Percentiles rank a stretch among this genome's conserved stretches.
Conservation (phyloP, 2,329 filamentous ascomycete species). For the Coniochaeta sp. region DNA sequence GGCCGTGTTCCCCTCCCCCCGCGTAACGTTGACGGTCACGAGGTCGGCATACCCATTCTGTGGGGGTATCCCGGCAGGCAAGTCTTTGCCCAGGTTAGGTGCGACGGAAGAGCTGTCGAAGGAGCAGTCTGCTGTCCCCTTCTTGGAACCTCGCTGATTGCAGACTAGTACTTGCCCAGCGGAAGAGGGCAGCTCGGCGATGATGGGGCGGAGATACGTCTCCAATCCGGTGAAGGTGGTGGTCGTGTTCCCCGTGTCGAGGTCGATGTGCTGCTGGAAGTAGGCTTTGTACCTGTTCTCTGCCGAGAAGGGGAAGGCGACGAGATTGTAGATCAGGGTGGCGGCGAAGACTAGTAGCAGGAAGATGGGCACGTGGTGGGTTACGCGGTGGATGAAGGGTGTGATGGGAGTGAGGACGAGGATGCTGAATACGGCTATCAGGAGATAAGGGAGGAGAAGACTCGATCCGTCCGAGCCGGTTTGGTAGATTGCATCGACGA, state of each 20-base stretch:
- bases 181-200: conserved; percentile 64
- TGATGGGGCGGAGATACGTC: conserved; percentile 59
- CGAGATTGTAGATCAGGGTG: conserved; percentile 78
- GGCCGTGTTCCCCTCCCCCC: conserved; percentile 38
- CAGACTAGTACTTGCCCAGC: conserved; percentile 55
- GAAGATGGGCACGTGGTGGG: conserved; percentile 73
- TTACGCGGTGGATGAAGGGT: conserved; percentile 83
- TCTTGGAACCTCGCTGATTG: conserved; percentile 29
- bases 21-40: conserved; percentile 57
- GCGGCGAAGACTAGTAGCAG: conserved; percentile 65
- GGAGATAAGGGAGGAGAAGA: conserved; percentile 63
- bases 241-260: conserved; percentile 63
- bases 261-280: conserved; percentile 75
- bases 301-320: conserved; percentile 80
- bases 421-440: conserved; percentile 60
- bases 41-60: conserved; percentile 45
- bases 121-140: conserved; percentile 57
- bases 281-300: conserved; percentile 77
- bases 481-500: conserved; percentile 68
- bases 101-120: conserved; percentile 57
- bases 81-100: conserved; percentile 54
- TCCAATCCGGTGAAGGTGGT: conserved; percentile 64
- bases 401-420: conserved; percentile 68
- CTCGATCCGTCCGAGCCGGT: conserved; percentile 79
- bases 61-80: conserved; percentile 30